Conservation (phyloP, 1,139 yeast species). For the Torulaspora globosa region DNA sequence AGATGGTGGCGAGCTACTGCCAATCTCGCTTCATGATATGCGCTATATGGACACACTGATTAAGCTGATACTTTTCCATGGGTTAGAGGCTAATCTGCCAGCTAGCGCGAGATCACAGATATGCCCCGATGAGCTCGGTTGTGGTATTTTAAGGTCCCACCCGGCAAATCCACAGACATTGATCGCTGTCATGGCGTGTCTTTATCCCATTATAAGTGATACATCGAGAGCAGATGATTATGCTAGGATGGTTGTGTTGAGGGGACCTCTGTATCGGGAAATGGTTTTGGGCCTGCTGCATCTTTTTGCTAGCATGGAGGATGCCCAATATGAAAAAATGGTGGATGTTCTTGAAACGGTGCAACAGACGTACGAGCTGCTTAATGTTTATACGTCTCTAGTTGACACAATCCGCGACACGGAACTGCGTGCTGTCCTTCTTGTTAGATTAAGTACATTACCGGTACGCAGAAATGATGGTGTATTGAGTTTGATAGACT, state of each 20-base stretch:
- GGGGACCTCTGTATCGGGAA: constrained; percentile 74
- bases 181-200: constrained; percentile 9
- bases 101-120: constrained; percentile 45
- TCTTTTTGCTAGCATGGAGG: constrained; percentile 33
- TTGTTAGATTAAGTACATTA: constrained; percentile 47
- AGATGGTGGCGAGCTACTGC: constrained; percentile 45
- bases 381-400: constrained; percentile 52
- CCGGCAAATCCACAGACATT: constrained; percentile 15
- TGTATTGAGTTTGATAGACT: constrained; percentile 66
- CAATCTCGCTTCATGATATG: constrained; percentile 81
- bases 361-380: constrained; percentile 60
- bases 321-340: constrained; percentile 4
- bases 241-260: constrained; percentile 52
- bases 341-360: constrained; percentile 38
- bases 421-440: constrained; percentile 44
- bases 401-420: constrained; percentile 43
- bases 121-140: constrained; percentile 18
- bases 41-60: constrained; percentile 62
- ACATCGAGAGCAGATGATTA: constrained; percentile 16
- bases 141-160: constrained; percentile 12
- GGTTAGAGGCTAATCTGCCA: constrained; percentile 63
- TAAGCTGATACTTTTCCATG: constrained; percentile 62
- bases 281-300: constrained; percentile 55
- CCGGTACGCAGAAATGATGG: constrained; percentile 65
- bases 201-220: constrained; percentile 16